Base-by-base conservation (phyloP, 2,329 filamentous ascomycete species). In the Piedraia hortae region DNA sequence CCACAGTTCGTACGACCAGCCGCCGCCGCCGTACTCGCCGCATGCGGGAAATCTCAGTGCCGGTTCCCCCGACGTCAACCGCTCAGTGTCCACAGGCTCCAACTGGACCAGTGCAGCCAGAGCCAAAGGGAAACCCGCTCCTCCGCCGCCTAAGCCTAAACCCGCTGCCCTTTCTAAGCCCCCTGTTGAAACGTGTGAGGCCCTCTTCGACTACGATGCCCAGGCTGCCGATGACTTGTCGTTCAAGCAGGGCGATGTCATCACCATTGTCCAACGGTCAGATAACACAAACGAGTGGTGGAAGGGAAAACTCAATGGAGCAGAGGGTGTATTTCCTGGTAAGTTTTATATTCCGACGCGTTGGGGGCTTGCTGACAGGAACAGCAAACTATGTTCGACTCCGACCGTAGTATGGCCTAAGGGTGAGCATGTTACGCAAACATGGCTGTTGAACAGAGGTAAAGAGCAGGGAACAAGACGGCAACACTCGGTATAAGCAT, bases 271-370 rank as follows among this genome's bases (percentile, higher is more conserved):
- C 2, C 59, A 57, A 28, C 60, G 74, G 33, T 89, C 38, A 17
- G 32, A 34, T 21, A 91, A 90, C 37, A 68, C 75, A 22, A 93
- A 97, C 35, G 85, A 97, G 46, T 97, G 85, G 85, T 97, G 85
- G 85, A 68, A 59, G 5, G 85, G 85, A 16, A 73, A 64, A 41
- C 42, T 89, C 24, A 56, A 70, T 27, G 77, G 72, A 21, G 70
- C 69, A 47, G 54, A 73, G 39, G 85, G 85, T 12, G 82, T 93
- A 41, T 97, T 97, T 44, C 85, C 85, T 49, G 85, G 85, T 90
- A 56, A 42, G 63, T 46, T 24, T 24, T 13, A 22, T 23, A 5
- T 18, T 18, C 12, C 12, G 16, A 11, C 3, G 7, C 5, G n/a
- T n/a, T n/a, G n/a, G n/a, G n/a, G n/a, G n/a, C n/a, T n/a, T n/a